These are phyloP conservation scores for Basipetospora chlamydospora DNA, from an alignment of 2,329 filamentous ascomycete genomes.

Conservation along the genomic window DNA sequence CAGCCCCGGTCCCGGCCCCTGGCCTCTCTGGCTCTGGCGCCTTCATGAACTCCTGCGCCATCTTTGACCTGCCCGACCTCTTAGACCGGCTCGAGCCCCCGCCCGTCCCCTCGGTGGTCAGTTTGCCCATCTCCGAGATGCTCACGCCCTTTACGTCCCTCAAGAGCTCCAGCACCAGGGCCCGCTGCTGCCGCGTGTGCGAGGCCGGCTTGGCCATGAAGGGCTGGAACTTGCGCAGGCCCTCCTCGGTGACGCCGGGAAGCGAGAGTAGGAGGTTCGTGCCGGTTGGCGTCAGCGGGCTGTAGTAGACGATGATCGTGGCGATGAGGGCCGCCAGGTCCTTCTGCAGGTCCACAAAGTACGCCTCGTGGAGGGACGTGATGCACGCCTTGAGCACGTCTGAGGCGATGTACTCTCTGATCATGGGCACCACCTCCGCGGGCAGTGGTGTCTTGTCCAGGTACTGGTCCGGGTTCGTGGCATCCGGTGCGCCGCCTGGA, in stretches of 20 bases:
- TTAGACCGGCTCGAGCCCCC: conserved; percentile 22
- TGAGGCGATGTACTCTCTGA: conserved; percentile 79
- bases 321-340: conserved; percentile 83
- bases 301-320: conserved; percentile 66
- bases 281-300: conserved; percentile 53
- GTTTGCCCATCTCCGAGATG: conserved; percentile 83
- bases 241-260: conserved; percentile 56
- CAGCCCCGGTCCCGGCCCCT: conserved; percentile 14
- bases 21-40: conserved; percentile 21
- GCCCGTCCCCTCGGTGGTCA: conserved; percentile 34
- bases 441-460: conserved; percentile 32
- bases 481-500: conserved; percentile 9
- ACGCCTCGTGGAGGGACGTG: conserved; percentile 81
- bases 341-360: conserved; percentile 92
- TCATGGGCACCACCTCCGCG: conserved; percentile 42
- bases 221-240: conserved; percentile 50
- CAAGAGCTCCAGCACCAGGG: conserved; percentile 68
- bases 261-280: conserved; percentile 63
- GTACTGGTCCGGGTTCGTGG: conserved; percentile 7
- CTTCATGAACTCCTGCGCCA: conserved; percentile 54
- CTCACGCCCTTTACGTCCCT: conserved; percentile 80
- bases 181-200: conserved; percentile 63
- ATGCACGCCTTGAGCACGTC: conserved; percentile 85
- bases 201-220: conserved; percentile 43
- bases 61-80: conserved; percentile 35